Percentiles rank a stretch among this genome's conserved stretches.
Conservation (phyloP, 257 asterid species). For the Plantago ovata region DNA sequence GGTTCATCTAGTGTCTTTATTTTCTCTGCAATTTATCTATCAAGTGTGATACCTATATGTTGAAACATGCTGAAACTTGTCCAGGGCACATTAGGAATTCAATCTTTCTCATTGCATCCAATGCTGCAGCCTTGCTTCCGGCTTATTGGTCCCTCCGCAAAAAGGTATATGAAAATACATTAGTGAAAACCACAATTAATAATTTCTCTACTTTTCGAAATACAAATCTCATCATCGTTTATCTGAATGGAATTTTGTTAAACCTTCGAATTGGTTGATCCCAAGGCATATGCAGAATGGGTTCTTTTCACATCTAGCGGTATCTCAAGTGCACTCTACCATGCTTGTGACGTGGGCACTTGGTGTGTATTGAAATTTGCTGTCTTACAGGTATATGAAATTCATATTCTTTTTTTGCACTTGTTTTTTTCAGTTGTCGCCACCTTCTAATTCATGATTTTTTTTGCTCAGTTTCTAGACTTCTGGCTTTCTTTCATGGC, state of each 20-base stretch:
- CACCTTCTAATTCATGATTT: conserved; percentile 11
- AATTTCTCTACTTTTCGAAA: not conserved
- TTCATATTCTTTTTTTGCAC: not conserved
- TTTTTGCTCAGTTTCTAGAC: conserved; percentile 67
- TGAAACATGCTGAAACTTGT: conserved; percentile 22
- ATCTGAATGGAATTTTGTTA: not conserved
- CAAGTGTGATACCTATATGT: no score
- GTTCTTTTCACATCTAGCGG: conserved; percentile 91
- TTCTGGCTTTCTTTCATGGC: conserved; percentile 99
- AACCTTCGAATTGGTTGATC: conserved; percentile 7
- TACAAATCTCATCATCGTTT: not conserved
- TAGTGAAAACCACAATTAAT: no score
- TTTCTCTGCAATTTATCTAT: no score
- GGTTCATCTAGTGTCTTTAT: no score
- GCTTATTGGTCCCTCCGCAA: conserved; percentile 94
- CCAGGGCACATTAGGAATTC: conserved; percentile 88
- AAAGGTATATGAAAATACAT: conserved; percentile 42
- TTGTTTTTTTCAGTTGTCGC: not conserved
- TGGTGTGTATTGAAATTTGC: conserved; percentile 78
- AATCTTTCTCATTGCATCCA: conserved; percentile 82
- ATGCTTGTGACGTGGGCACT: conserved; percentile 95
- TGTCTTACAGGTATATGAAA: conserved; percentile 66
- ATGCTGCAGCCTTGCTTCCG: conserved; percentile 92
- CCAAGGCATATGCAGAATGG: conserved; percentile 98
- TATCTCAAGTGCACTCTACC: conserved; percentile 85